Percentiles rank a stretch among this genome's conserved stretches.
Evolutionary conservation across 1,284 basidiomycete genomes (phyloP).

Genomic region (Pisolithus thermaeus): DNA sequence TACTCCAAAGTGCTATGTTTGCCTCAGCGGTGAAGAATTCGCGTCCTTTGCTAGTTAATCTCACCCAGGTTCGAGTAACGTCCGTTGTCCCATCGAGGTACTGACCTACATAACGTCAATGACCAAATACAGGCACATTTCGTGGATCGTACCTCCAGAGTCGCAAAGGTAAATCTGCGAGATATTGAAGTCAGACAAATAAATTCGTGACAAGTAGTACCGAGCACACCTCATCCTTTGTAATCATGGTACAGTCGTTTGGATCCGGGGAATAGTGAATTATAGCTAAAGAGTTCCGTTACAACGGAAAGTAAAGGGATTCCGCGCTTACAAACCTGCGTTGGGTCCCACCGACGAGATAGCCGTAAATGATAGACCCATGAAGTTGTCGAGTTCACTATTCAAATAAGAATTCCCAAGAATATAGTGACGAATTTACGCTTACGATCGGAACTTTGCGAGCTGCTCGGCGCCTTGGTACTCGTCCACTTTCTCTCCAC

Average conservation of each 20-base stretch:
- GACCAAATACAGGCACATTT: background rate
- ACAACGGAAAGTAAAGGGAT: background rate
- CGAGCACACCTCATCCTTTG: slow-evolving; percentile 58
- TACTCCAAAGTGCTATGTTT: slow-evolving; percentile 77
- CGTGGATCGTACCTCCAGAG: slow-evolving; percentile 64
- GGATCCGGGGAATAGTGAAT: slow-evolving; percentile 90
- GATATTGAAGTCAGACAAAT: slow-evolving; percentile 4
- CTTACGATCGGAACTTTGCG: slow-evolving; percentile 76
- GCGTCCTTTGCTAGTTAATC: slow-evolving; percentile 10
- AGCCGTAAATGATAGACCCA: slow-evolving; percentile 86
- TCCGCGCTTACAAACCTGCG: slow-evolving; percentile 49
- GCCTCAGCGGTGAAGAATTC: background rate
- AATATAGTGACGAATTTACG: slow-evolving; percentile 13
- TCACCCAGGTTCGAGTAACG: slow-evolving; percentile 82
- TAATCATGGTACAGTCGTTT: slow-evolving; percentile 69
- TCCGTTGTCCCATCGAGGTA: slow-evolving; percentile 95
- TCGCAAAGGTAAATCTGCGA: slow-evolving; percentile 88
- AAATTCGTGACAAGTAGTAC: background rate
- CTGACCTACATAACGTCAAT: slow-evolving; percentile 50
- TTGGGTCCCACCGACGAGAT: slow-evolving; percentile 91
- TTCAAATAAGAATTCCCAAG: slow-evolving; percentile 5
- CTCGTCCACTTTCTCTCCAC: slow-evolving; percentile 70
- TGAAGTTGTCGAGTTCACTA: slow-evolving; percentile 73
- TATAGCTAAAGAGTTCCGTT: slow-evolving; percentile 51
- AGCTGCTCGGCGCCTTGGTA: slow-evolving; percentile 77